These are phyloP conservation scores for Nothomitra cinnamomea DNA, from an alignment of 2,329 filamentous ascomycete genomes.

Conservation along the genomic window DNA sequence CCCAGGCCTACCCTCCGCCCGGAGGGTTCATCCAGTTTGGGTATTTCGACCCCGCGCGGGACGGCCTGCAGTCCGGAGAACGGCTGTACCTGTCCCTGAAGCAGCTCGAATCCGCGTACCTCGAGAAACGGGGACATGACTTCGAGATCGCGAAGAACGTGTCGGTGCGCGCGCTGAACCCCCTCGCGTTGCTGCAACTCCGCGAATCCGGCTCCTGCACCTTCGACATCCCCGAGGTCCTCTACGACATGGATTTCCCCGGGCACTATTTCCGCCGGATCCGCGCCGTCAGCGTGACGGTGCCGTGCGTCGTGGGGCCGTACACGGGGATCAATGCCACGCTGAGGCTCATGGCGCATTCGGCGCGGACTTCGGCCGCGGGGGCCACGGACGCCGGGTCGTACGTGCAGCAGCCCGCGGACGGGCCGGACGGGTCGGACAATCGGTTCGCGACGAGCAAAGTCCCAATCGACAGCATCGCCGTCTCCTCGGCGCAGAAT, in stretches of 20 bases:
- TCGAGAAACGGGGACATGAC: conserved; percentile 12
- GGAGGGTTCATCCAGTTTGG: conserved; percentile 9
- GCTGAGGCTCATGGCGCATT: conserved; percentile 5
- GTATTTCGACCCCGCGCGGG: conserved; percentile 14
- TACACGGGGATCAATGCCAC: conserved; percentile 17
- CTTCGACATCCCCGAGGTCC: conserved; percentile 18
- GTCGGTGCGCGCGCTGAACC: conserved; percentile 18
- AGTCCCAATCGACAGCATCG: no score
- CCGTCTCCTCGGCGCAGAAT: no score
- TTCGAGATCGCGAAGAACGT: conserved; percentile 19
- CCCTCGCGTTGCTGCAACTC: conserved; percentile 16
- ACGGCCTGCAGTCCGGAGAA: conserved; percentile 17
- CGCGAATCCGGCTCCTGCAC: conserved; percentile 11
- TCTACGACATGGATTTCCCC: conserved; percentile 25
- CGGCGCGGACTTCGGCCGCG: no score
- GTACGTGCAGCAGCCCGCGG: no score
- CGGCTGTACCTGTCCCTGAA: conserved; percentile 15
- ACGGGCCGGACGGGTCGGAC: no score
- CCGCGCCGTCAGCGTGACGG: conserved; percentile 18
- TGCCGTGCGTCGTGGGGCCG: conserved; percentile 19
- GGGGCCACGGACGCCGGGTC: no score
- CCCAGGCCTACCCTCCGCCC: background rate
- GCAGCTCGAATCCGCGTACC: conserved; percentile 14
- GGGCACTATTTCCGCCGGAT: conserved; percentile 25
- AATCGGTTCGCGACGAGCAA: no score